phyloP scores from a whole-genome alignment of 768 basidiomycete genomes.

The Leucosporidium creatinivorum region DNA sequence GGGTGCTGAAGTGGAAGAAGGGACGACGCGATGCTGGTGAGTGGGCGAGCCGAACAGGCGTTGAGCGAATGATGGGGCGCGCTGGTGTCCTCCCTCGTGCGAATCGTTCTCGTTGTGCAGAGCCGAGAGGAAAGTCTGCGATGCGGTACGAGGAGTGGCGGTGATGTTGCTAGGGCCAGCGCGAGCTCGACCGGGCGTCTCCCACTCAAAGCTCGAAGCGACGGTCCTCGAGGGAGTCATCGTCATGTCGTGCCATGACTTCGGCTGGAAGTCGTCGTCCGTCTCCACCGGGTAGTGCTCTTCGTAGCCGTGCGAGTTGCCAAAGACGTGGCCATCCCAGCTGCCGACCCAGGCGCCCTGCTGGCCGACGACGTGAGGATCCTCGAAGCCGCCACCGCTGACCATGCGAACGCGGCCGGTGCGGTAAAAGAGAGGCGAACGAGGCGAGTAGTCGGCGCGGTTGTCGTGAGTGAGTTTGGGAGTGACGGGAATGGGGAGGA shows the following conservation, averaged over 20 bases:
- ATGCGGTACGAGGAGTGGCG: conserved; percentile 2
- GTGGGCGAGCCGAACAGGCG: conserved; percentile 18
- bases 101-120: conserved; percentile 4
- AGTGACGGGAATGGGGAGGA: conserved; percentile 21
- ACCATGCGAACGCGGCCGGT: conserved; percentile 10
- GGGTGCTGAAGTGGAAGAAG: background rate
- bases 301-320: background rate
- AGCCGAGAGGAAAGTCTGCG: conserved; percentile 16
- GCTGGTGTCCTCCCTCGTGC: background rate
- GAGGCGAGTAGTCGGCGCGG: conserved; percentile 27
- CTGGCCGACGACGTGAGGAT: background rate
- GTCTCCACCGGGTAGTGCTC: background rate
- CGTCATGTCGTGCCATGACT: conserved; percentile 15
- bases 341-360: conserved; percentile 7
- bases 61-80: conserved; percentile 12
- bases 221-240: conserved; percentile 26
- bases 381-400: conserved; percentile 16
- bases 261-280: background rate
- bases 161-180: background rate
- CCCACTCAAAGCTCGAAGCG: conserved; percentile 4
- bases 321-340: conserved; percentile 10
- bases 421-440: conserved; percentile 22
- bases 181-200: conserved; percentile 7
- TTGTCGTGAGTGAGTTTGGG: conserved; percentile 13
- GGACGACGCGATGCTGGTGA: background rate